Conservation (phyloP, 2,329 filamentous ascomycete species). For the Cordyceps javanica region DNA sequence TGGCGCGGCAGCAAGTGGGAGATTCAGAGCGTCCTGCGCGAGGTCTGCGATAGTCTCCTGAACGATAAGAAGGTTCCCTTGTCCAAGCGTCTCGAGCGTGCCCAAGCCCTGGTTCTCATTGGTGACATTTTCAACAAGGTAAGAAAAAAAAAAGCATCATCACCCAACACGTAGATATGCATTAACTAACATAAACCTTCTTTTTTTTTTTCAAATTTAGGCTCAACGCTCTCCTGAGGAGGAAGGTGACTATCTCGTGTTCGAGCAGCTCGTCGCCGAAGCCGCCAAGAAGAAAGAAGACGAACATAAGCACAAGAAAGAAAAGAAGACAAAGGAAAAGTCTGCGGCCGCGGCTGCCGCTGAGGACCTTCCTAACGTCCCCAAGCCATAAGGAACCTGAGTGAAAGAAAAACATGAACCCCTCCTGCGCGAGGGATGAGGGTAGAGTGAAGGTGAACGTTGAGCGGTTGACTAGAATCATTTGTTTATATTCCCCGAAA, state of each 20-base stretch:
- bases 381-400: slow-evolving; percentile 10
- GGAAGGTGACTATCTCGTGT: slow-evolving; percentile 97
- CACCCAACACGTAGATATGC: not conserved
- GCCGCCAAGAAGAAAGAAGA: slow-evolving; percentile 93
- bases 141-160: slow-evolving; percentile 30
- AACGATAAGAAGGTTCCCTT: slow-evolving; percentile 72
- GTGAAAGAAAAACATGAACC: no score
- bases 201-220: slow-evolving; percentile 41
- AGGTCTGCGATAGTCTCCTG: slow-evolving; percentile 86
- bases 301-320: slow-evolving; percentile 58
- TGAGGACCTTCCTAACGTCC: slow-evolving; percentile 22
- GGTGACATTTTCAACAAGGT: slow-evolving; percentile 88
- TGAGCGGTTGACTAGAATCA: not conserved
- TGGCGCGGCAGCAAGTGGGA: slow-evolving; percentile 97
- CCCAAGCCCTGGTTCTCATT: slow-evolving; percentile 80
- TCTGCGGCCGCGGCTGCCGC: slow-evolving; percentile 18
- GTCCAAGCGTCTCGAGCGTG: slow-evolving; percentile 82
- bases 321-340: slow-evolving; percentile 38
- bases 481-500: slow-evolving; percentile 4
- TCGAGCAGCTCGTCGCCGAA: slow-evolving; percentile 95
- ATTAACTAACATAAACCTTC: not conserved
- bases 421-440: no score
- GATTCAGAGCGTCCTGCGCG: slow-evolving; percentile 90
- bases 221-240: slow-evolving; percentile 86
- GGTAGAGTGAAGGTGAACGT: no score